A percentile compares a stretch with the other conserved stretches of the same genome.
Conservation (phyloP, 164 flowering plant species). For the Paratinospora sagittata region DNA sequence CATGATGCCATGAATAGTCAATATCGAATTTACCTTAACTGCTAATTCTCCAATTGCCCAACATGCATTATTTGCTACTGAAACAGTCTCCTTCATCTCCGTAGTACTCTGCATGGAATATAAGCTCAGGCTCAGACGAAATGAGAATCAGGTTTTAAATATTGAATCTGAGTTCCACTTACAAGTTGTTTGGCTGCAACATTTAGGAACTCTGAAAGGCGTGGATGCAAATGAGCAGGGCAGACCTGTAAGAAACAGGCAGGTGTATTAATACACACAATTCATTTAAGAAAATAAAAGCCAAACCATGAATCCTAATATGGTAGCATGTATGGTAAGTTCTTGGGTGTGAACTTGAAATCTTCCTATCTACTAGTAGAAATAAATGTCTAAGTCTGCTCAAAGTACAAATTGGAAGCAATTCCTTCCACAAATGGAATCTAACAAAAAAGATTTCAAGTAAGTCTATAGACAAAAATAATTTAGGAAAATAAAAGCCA, state of each 20-base stretch:
- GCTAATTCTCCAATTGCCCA: constrained; percentile 99
- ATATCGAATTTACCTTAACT: constrained; percentile 56
- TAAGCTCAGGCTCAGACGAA: constrained; percentile 7
- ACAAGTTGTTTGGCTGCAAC: constrained; percentile 88
- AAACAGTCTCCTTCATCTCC: constrained; percentile 65
- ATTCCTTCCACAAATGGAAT: no score
- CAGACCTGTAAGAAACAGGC: constrained; percentile 53
- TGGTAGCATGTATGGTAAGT: background rate
- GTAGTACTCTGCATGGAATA: constrained; percentile 41
- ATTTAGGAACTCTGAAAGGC: constrained; percentile 76
- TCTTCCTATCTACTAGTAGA: background rate
- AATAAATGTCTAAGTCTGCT: background rate
- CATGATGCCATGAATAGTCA: background rate
- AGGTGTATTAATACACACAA: background rate
- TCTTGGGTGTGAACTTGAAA: background rate
- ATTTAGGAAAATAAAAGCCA: background rate
- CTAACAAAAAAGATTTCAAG: no score
- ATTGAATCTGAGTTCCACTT: constrained; percentile 11
- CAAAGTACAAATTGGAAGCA: no score
- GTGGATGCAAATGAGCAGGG: constrained; percentile 71
- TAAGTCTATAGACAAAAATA: background rate
- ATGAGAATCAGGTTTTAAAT: background rate
- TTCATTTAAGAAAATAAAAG: background rate
- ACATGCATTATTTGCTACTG: constrained; percentile 98
- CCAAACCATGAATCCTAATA: background rate